Percentiles rank a stretch among this genome's conserved stretches.
phyloP scores from a whole-genome alignment of 805 yeast genomes.

The Candida chauliodis region DNA sequence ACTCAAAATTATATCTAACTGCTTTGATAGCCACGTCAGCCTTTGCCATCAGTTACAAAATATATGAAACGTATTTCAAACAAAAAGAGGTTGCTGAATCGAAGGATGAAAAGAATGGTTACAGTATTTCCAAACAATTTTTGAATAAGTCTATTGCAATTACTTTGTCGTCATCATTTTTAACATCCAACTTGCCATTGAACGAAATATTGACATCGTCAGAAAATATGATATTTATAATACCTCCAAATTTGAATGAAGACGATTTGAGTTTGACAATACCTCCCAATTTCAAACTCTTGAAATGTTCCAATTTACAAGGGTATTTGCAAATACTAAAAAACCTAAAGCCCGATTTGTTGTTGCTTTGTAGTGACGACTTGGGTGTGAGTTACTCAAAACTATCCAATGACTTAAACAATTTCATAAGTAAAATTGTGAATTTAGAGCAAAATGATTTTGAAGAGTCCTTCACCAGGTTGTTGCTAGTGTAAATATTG shows the following conservation, averaged over 20 bases:
- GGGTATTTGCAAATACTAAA: constrained; percentile 39
- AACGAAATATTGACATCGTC: constrained; percentile 32
- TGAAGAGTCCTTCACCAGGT: constrained; percentile 2
- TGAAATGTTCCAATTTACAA: constrained; percentile 36
- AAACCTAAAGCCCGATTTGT: constrained; percentile 39
- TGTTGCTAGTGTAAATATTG: background rate
- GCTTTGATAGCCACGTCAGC: constrained; percentile 35
- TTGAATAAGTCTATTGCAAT: constrained; percentile 35
- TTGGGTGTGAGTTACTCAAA: constrained; percentile 28
- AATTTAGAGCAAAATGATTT: constrained; percentile 17
- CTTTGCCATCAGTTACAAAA: constrained; percentile 29
- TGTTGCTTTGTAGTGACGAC: constrained; percentile 40
- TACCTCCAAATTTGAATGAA: constrained; percentile 40
- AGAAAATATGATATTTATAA: constrained; percentile 40
- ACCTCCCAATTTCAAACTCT: constrained; percentile 32
- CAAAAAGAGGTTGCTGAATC: constrained; percentile 3
- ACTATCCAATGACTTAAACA: constrained; percentile 32
- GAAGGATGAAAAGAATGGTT: constrained; percentile 2
- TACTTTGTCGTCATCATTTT: constrained; percentile 40
- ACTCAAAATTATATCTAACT: constrained; percentile 27
- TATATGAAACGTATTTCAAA: constrained; percentile 21
- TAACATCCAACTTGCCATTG: constrained; percentile 34
- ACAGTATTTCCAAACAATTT: constrained; percentile 14
- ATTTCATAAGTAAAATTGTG: constrained; percentile 36
- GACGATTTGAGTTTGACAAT: constrained; percentile 29